These are phyloP conservation scores for Ogataea haglerorum DNA, from an alignment of 805 yeast genomes.

Conservation along the genomic window DNA sequence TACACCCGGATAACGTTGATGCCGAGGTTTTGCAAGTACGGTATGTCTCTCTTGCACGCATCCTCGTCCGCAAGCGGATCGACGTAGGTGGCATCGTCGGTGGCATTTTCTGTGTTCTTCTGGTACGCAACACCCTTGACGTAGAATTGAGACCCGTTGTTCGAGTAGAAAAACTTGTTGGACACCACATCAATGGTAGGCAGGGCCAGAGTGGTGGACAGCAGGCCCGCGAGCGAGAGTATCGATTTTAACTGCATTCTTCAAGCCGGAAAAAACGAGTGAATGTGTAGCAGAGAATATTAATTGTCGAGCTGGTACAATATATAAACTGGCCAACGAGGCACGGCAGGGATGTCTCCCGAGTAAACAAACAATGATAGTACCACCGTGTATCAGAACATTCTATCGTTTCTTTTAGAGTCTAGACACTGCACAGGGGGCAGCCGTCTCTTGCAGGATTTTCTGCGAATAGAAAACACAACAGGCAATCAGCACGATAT, in stretches of 20 bases:
- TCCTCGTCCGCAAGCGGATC: conserved; percentile 77
- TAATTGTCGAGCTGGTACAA: background rate
- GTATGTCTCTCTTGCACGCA: conserved; percentile 78
- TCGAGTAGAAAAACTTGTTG: conserved; percentile 70
- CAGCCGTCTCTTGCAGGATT: background rate
- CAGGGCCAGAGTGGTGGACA: conserved; percentile 27
- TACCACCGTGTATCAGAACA: conserved; percentile 8
- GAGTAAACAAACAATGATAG: conserved; percentile 4
- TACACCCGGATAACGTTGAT: conserved; percentile 84
- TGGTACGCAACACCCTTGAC: conserved; percentile 89
- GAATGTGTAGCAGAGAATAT: background rate
- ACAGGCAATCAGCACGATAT: background rate
- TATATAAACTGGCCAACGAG: conserved; percentile 2
- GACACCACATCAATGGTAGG: conserved; percentile 63
- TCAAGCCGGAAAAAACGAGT: background rate
- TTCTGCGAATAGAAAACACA: background rate
- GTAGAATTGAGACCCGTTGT: conserved; percentile 78
- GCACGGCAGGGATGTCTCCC: background rate
- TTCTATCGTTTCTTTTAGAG: conserved; percentile 11
- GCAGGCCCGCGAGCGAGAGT: conserved; percentile 15
- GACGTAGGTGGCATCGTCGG: conserved; percentile 35
- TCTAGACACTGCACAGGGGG: conserved; percentile 4
- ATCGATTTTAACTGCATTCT: conserved; percentile 14
- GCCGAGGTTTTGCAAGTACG: conserved; percentile 63
- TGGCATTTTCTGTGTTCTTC: conserved; percentile 51